These are phyloP conservation scores for Cryphonectria radicalis DNA, from an alignment of 2,329 filamentous ascomycete species.

Conservation along the genomic window DNA sequence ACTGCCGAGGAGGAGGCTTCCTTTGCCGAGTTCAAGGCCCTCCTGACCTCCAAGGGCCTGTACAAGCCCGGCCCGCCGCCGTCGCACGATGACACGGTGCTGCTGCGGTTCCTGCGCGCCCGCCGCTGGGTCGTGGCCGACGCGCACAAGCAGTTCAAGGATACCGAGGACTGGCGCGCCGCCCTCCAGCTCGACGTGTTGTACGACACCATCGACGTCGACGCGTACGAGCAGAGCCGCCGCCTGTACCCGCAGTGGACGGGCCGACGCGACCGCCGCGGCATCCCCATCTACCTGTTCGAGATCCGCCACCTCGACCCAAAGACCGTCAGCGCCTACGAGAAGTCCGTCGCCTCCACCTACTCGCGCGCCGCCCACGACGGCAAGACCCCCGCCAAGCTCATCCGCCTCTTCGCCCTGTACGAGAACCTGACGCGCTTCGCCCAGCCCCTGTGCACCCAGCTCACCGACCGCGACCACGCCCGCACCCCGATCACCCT, in stretches of 20 bases:
- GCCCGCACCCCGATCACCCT: constrained; percentile 86
- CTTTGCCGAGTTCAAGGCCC: constrained; percentile 72
- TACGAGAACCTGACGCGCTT: constrained; percentile 94
- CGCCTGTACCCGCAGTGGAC: constrained; percentile 94
- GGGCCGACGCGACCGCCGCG: constrained; percentile 79
- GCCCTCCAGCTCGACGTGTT: constrained; percentile 78
- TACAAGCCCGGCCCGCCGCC: constrained; percentile 60
- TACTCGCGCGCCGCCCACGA: constrained; percentile 60
- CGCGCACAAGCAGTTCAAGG: constrained; percentile 81
- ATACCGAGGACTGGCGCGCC: constrained; percentile 85
- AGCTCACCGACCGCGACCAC: constrained; percentile 71
- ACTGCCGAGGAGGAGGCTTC: constrained; percentile 68
- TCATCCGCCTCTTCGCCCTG: constrained; percentile 85
- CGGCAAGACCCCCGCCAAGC: constrained; percentile 71
- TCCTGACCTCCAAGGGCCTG: constrained; percentile 67
- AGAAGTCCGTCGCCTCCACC: constrained; percentile 65
- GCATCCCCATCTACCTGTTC: constrained; percentile 90
- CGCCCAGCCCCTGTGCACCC: constrained; percentile 81
- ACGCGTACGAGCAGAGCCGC: constrained; percentile 80
- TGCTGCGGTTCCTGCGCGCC: constrained; percentile 84
- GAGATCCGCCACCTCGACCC: constrained; percentile 82
- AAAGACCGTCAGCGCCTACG: constrained; percentile 80
- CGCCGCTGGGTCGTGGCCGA: constrained; percentile 79
- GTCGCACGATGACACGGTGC: constrained; percentile 74
- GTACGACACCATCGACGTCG: constrained; percentile 84